Conservation (phyloP, 257 asterid species). For the Anisodus tanguticus region DNA sequence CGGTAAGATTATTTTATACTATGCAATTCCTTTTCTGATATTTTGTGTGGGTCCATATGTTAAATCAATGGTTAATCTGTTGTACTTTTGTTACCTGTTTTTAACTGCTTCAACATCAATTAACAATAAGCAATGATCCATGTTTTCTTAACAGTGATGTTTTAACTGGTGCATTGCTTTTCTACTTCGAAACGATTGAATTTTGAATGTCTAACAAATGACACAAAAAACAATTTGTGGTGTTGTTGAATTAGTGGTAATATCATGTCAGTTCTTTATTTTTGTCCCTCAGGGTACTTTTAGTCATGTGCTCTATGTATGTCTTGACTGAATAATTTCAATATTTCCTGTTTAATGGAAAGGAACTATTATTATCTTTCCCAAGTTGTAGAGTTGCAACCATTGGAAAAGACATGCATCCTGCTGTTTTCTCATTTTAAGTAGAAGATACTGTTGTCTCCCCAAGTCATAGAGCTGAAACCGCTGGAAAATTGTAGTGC, state of each 20-base stretch:
- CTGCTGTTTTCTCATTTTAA: background rate
- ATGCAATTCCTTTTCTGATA: background rate
- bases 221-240: background rate
- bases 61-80: background rate
- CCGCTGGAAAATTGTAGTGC: background rate
- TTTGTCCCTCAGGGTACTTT: background rate
- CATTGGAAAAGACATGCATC: background rate
- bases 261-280: slow-evolving; percentile 5
- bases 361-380: background rate
- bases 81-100: background rate
- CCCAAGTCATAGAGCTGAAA: background rate
- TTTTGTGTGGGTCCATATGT: background rate
- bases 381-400: background rate
- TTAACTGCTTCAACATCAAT: background rate
- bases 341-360: background rate
- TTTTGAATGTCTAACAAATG: slow-evolving; percentile 1
- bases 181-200: background rate
- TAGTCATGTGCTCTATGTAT: background rate
- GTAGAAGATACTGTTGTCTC: background rate
- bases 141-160: background rate
- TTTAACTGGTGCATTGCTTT: background rate
- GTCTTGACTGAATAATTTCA: background rate
- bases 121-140: background rate
- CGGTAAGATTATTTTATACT: slow-evolving; percentile 52
- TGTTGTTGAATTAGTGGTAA: background rate